Evolutionary conservation across 208 protist species (phyloP).

Genomic region (Leishmania major): DNA sequence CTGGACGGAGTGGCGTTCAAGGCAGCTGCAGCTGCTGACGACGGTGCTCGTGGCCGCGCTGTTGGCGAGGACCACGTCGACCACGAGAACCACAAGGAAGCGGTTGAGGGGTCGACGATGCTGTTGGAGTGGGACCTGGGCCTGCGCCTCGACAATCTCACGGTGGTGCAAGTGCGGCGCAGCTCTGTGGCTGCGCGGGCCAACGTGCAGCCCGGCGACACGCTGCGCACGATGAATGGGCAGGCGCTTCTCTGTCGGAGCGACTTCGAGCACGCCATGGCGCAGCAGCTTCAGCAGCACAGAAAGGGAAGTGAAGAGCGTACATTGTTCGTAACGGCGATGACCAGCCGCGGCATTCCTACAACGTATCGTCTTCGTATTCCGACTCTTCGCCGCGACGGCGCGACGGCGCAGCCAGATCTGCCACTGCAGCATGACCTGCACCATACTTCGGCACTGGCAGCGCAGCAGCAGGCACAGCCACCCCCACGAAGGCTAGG

Average conservation of each 20-base stretch:
- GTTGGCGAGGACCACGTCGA: neutral
- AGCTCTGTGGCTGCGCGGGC: constrained; percentile 29
- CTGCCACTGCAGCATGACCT: neutral
- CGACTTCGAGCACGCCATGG: constrained; percentile 18
- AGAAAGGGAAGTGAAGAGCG: neutral
- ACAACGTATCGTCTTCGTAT: constrained; percentile 29
- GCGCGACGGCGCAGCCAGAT: neutral
- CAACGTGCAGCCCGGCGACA: constrained; percentile 34
- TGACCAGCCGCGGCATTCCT: constrained; percentile 19
- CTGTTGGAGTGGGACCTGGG: constrained; percentile 20
- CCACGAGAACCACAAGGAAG: neutral
- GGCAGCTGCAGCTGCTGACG: neutral
- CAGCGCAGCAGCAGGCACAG: neutral
- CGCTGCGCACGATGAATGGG: constrained; percentile 32
- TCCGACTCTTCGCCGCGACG: constrained; percentile 4
- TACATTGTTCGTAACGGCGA: constrained; percentile 18
- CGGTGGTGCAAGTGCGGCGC: constrained; percentile 10
- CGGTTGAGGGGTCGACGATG: neutral
- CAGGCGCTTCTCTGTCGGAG: constrained; percentile 6
- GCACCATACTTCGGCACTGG: neutral
- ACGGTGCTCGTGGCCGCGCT: neutral
- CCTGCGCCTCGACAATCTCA: constrained; percentile 18
- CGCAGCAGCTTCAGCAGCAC: constrained; percentile 13
- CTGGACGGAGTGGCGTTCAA: neutral
- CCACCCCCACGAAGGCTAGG: neutral